Percentiles rank a stretch among this genome's conserved stretches.
Evolutionary conservation across 495 filamentous ascomycete species (phyloP).

Genomic region (Penicillium canariense): DNA sequence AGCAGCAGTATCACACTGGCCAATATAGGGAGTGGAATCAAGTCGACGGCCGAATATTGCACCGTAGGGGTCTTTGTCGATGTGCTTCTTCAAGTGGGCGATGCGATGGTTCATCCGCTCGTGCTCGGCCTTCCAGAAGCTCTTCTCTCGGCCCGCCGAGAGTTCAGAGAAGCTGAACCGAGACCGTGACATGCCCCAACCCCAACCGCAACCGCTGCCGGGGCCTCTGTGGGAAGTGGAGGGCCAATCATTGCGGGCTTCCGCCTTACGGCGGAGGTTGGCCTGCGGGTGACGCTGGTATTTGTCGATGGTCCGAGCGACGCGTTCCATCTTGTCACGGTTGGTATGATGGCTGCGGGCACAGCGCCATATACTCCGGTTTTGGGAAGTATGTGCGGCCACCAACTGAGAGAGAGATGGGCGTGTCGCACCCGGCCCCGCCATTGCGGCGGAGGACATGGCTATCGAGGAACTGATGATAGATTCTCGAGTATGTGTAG

Average conservation of each 20-base stretch:
- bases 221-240: slow-evolving; percentile 4
- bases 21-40: slow-evolving; percentile 16
- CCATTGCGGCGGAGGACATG: slow-evolving; percentile 9
- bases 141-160: slow-evolving; percentile 9
- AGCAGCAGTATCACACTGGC: slow-evolving; percentile 13
- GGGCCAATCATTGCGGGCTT: slow-evolving; percentile 9
- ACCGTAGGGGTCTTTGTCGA: slow-evolving; percentile 41
- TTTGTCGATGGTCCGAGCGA: slow-evolving; percentile 13
- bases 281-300: slow-evolving; percentile 14
- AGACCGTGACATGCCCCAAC: slow-evolving; percentile 9
- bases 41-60: slow-evolving; percentile 42
- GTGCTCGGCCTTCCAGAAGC: slow-evolving; percentile 21
- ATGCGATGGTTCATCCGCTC: slow-evolving; percentile 25
- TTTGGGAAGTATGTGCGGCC: slow-evolving; percentile 4
- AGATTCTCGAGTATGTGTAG: not conserved
- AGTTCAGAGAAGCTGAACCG: slow-evolving; percentile 16
- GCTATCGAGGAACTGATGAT: slow-evolving; percentile 22
- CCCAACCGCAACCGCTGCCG: slow-evolving; percentile 9
- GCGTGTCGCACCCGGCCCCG: slow-evolving; percentile 6
- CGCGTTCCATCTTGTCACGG: slow-evolving; percentile 14
- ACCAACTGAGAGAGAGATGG: slow-evolving; percentile 15
- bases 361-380: slow-evolving; percentile 12
- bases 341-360: slow-evolving; percentile 13
- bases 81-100: slow-evolving; percentile 33
- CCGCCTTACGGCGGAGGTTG: slow-evolving; percentile 12